Evolutionary conservation across 208 protist genomes (phyloP), one percentile per base, ranked within the genome.

Genomic region (Vickermania ingenoplastis): DNA sequence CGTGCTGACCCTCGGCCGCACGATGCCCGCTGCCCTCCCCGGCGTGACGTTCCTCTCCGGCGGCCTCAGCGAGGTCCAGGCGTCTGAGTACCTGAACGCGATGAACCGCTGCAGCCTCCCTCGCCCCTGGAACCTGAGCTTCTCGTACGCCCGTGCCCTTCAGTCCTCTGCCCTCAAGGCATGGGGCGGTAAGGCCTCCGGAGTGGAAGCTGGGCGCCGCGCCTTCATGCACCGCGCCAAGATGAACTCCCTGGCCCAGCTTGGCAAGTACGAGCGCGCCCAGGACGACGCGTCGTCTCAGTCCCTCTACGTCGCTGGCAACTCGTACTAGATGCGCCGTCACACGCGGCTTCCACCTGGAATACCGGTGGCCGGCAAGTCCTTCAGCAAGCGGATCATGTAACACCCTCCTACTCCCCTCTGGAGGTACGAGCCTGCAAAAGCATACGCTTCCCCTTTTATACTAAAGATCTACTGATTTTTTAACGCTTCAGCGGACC

Each of bases 1-100:
- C 48, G 76, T 99, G 11, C 79, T 61, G 31, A 82, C 81, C 21
- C 90, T 99, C 21, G 63, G 71, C 59, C 81, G 97, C 60, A 95
- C 91, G 29, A 74, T 99, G 23, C 97, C 97, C 36, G 71, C 94
- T n/a, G 89, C 96, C 41, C 74, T 98, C 3, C 88, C 88, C 53
- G 96, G 94, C 41, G 81, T 99, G 52, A 82, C 77, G 31, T 98
- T 98, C 75, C 83, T 99, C 11, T 98, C 96, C 51, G 97, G 97
- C 48, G 97, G 97, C 41, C 91, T 98, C 65, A 91, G 84, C 63
- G 96, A 98, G 69, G 75, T 95, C 31, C 89, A 98, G 79, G 94
- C 97, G 22, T 95, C 94, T 24, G 73, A 84, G 64, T 94, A 98
- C 79, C 83, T 99, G 29, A 97, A 97, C 79, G 96, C 89, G 22